A percentile compares a stretch with the other conserved stretches of the same genome.
These are phyloP conservation scores for Metarhizium sp. DNA, from an alignment of 2,329 filamentous ascomycete genomes.

Conservation along the genomic window DNA sequence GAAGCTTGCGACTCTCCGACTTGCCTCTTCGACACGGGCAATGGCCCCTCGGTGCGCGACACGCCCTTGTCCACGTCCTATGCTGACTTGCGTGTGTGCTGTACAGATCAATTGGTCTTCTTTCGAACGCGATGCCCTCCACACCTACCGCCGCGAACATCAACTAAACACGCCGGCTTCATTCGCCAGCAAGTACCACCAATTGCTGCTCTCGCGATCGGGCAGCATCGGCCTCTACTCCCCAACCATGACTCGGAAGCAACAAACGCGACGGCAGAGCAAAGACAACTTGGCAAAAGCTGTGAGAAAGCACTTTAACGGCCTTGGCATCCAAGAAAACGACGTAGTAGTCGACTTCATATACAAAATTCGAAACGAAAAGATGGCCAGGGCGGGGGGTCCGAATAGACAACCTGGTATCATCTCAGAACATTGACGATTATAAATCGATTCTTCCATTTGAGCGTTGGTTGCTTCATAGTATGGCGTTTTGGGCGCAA, in stretches of 20 bases:
- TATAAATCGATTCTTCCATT: neutral
- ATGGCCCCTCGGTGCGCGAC: neutral
- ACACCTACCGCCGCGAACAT: slow-evolving; percentile 68
- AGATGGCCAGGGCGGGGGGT: slow-evolving; percentile 14
- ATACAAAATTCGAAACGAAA: slow-evolving; percentile 49
- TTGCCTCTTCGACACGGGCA: neutral
- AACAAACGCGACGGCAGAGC: slow-evolving; percentile 54
- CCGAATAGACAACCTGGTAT: slow-evolving; percentile 13
- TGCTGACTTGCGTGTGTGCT: neutral
- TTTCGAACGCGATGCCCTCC: slow-evolving; percentile 58
- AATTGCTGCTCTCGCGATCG: slow-evolving; percentile 51
- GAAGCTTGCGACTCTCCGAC: neutral
- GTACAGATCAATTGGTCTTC: slow-evolving; percentile 54
- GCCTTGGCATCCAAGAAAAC: slow-evolving; percentile 67
- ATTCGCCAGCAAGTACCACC: slow-evolving; percentile 55
- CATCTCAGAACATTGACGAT: slow-evolving; percentile 44
- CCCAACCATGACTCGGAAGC: slow-evolving; percentile 64
- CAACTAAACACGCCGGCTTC: slow-evolving; percentile 60
- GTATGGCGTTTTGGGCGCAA: neutral
- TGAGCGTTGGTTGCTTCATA: neutral
- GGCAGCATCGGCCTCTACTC: slow-evolving; percentile 60
- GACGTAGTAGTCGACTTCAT: slow-evolving; percentile 75
- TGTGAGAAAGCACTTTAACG: slow-evolving; percentile 78
- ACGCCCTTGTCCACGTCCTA: neutral
- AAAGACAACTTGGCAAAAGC: slow-evolving; percentile 63